Conservation (phyloP, 2,329 filamentous ascomycete genomes). For the Seiridium unicorne region DNA sequence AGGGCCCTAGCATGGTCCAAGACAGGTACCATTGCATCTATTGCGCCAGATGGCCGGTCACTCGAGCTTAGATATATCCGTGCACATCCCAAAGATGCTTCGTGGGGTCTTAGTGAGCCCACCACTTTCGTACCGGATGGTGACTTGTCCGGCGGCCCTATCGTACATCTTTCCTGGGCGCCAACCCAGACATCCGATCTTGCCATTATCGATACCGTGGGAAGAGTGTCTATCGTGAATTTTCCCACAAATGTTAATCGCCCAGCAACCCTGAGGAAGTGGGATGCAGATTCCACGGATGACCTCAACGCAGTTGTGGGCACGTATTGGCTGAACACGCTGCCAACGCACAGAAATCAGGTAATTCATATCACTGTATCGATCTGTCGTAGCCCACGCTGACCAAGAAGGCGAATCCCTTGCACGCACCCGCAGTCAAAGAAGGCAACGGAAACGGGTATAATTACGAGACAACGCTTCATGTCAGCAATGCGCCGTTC, state of each 20-base stretch:
- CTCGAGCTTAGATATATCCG: constrained; percentile 73
- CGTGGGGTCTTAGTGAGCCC: constrained; percentile 76
- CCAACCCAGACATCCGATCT: constrained; percentile 71
- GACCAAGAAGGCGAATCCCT: constrained; percentile 39
- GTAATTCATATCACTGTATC: constrained; percentile 18
- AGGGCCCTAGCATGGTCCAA: constrained; percentile 88
- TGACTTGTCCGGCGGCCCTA: constrained; percentile 60
- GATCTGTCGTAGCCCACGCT: constrained; percentile 3
- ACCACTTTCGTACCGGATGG: constrained; percentile 61
- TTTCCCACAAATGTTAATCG: constrained; percentile 73
- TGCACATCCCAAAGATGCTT: constrained; percentile 65
- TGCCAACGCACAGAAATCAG: constrained; percentile 40
- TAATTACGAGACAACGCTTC: constrained; percentile 65
- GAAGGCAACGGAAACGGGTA: constrained; percentile 57
- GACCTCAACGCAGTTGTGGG: constrained; percentile 79
- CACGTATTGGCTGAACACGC: constrained; percentile 77
- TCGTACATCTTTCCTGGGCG: constrained; percentile 84
- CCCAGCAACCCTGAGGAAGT: constrained; percentile 59
- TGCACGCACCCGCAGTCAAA: constrained; percentile 63
- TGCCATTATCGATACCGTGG: constrained; percentile 77
- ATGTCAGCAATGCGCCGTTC: constrained; percentile 67
- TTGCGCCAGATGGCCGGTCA: constrained; percentile 67
- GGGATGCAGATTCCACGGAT: constrained; percentile 67
- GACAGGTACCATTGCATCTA: constrained; percentile 79
- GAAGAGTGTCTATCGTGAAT: constrained; percentile 72